phyloP scores from a whole-genome alignment of 805 yeast species.

The Sugiyamaella valdiviana region DNA sequence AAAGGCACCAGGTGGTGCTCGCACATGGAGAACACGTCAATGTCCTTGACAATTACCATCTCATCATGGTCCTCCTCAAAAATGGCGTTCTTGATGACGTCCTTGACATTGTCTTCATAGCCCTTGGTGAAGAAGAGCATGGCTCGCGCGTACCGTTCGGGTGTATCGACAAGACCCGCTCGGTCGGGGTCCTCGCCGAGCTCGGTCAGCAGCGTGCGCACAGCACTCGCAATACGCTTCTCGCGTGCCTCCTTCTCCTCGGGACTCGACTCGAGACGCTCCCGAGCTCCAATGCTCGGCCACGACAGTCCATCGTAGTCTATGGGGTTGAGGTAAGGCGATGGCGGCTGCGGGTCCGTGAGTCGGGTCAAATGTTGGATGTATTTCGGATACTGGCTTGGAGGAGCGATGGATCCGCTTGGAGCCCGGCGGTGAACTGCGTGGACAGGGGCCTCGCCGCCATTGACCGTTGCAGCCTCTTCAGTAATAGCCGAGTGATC shows the following conservation, averaged over 20 bases:
- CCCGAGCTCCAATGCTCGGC: constrained; percentile 85
- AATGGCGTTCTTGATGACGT: constrained; percentile 89
- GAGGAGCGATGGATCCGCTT: constrained; percentile 13
- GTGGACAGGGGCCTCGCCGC: neutral
- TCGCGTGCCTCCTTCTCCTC: constrained; percentile 65
- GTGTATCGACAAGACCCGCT: constrained; percentile 90
- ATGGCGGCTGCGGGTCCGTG: constrained; percentile 42
- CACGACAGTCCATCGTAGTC: constrained; percentile 89
- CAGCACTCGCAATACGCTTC: constrained; percentile 76
- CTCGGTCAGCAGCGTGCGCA: constrained; percentile 61
- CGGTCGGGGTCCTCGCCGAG: constrained; percentile 86
- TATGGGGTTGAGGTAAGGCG: constrained; percentile 79
- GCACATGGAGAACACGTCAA: constrained; percentile 85
- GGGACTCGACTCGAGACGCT: constrained; percentile 60
- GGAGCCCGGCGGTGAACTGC: constrained; percentile 15
- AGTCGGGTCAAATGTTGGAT: constrained; percentile 18
- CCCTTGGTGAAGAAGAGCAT: constrained; percentile 95
- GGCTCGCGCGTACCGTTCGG: constrained; percentile 93
- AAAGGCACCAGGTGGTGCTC: constrained; percentile 98
- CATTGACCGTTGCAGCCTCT: neutral
- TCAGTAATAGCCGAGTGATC: neutral
- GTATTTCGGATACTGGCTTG: constrained; percentile 22
- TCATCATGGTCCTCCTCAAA: constrained; percentile 98
- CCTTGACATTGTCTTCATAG: constrained; percentile 87
- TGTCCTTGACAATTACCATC: constrained; percentile 96